These are phyloP conservation scores for Cystofilobasidium ferigula DNA, from an alignment of 768 basidiomycete genomes.

Conservation along the genomic window DNA sequence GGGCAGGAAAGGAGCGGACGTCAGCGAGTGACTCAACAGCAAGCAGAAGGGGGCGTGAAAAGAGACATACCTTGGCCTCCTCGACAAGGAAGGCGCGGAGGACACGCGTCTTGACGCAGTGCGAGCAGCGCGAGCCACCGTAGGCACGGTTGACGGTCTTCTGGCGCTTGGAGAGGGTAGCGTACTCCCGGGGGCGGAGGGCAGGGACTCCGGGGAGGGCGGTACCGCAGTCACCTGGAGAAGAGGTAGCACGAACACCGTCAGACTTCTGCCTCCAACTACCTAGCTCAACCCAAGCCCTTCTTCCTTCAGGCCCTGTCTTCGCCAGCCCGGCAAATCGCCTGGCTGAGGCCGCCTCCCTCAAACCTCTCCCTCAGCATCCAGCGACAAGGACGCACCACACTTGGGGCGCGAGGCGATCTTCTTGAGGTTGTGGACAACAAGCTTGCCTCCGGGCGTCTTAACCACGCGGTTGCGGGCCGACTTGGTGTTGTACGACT, in stretches of 20 bases:
- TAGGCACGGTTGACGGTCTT: slow-evolving; percentile 95
- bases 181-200: slow-evolving; percentile 89
- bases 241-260: slow-evolving; percentile 30
- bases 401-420: slow-evolving; percentile 46
- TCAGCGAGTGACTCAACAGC: not conserved
- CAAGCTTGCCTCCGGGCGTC: slow-evolving; percentile 84
- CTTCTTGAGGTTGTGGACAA: slow-evolving; percentile 98
- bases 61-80: slow-evolving; percentile 61
- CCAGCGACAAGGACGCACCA: not conserved
- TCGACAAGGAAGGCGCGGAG: slow-evolving; percentile 97
- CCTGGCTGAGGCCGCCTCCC: too few relatives aligned
- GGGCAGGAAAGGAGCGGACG: not conserved
- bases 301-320: too few relatives aligned
- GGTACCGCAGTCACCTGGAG: slow-evolving; percentile 96
- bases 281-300: not conserved
- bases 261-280: too few relatives aligned
- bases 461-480: slow-evolving; percentile 90
- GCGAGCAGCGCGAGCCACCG: slow-evolving; percentile 92
- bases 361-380: too few relatives aligned
- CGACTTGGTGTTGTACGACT: slow-evolving; percentile 94
- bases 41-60: too few relatives aligned
- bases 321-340: not conserved
- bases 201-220: slow-evolving; percentile 92
- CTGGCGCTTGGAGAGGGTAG: slow-evolving; percentile 88
- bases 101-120: slow-evolving; percentile 61